Evolutionary conservation across 495 filamentous ascomycete species (phyloP).

Genomic region (Pyrenopolyporus hunteri): DNA sequence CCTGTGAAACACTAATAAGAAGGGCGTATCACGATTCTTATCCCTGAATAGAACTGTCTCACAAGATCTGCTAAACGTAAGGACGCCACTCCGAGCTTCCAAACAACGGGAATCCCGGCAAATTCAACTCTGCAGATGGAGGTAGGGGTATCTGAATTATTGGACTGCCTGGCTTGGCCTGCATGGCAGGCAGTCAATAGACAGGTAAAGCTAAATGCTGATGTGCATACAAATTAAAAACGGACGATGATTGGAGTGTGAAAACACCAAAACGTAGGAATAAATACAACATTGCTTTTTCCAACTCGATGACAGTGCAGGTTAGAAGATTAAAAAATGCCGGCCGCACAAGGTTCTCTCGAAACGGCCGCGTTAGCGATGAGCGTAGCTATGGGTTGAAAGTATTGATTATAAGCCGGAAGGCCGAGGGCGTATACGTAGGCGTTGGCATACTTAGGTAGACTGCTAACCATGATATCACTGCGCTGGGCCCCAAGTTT

Average conservation of each 20-base stretch:
- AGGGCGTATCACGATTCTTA: constrained; percentile 6
- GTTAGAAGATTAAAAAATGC: constrained; percentile 1
- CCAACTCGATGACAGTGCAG: constrained; percentile 19
- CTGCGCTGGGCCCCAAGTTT: constrained; percentile 48
- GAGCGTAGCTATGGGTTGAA: neutral
- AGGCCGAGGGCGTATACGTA: neutral
- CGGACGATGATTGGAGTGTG: neutral
- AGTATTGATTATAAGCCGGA: neutral
- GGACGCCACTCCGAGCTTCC: neutral
- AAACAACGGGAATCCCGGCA: constrained; percentile 2
- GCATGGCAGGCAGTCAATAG: constrained; percentile 24
- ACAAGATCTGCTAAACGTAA: constrained; percentile 6
- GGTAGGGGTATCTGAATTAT: constrained; percentile 5
- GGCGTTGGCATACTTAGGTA: neutral
- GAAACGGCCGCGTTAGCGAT: neutral
- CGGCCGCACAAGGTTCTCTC: neutral
- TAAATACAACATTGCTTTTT: constrained; percentile 16
- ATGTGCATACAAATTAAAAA: constrained; percentile 24
- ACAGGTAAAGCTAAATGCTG: constrained; percentile 22
- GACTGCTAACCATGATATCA: constrained; percentile 11
- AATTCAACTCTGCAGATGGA: neutral
- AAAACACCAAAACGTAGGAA: constrained; percentile 9
- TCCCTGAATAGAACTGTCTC: too few species aligned
- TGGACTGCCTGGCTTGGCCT: constrained; percentile 12
- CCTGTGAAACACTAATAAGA: constrained; percentile 16